These are phyloP conservation scores for Dryadomyces quercivorus DNA, from an alignment of 2,329 filamentous ascomycete species.

Conservation along the genomic window DNA sequence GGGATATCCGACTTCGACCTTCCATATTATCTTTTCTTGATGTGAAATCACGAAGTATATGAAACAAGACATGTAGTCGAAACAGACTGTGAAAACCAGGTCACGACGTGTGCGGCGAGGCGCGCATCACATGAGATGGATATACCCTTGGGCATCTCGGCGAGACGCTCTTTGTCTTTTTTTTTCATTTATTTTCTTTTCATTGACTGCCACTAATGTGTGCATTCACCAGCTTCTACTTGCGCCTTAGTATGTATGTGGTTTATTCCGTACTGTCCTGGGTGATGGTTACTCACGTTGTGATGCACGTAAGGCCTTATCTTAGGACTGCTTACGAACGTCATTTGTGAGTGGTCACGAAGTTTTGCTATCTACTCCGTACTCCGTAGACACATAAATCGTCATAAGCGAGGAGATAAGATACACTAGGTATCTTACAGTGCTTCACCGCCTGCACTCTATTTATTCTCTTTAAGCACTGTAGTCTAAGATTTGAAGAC, in stretches of 20 bases:
- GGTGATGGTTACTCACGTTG: too few relatives aligned
- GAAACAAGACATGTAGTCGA: not conserved
- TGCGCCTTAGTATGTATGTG: not conserved
- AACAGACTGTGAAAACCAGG: not conserved
- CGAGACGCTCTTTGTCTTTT: not conserved
- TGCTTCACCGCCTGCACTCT: too few relatives aligned
- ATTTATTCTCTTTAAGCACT: too few relatives aligned
- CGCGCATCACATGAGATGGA: not conserved
- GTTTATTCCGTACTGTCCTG: too few relatives aligned
- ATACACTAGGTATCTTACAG: too few relatives aligned
- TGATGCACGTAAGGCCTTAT: too few relatives aligned
- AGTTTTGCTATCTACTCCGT: too few relatives aligned
- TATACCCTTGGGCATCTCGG: slow-evolving; percentile 2
- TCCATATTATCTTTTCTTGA: not conserved
- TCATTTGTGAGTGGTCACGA: too few relatives aligned
- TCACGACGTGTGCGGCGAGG: not conserved
- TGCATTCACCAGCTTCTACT: not conserved
- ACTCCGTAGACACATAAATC: too few relatives aligned
- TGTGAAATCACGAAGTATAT: not conserved
- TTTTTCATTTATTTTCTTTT: not conserved
- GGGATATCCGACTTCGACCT: slow-evolving; percentile 11
- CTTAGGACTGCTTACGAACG: too few relatives aligned
- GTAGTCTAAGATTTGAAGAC: too few relatives aligned
- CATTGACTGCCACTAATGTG: not conserved
- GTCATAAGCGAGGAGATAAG: too few relatives aligned